Conservation (phyloP, 345 rosid genomes). For the Hevea brasiliensis region DNA sequence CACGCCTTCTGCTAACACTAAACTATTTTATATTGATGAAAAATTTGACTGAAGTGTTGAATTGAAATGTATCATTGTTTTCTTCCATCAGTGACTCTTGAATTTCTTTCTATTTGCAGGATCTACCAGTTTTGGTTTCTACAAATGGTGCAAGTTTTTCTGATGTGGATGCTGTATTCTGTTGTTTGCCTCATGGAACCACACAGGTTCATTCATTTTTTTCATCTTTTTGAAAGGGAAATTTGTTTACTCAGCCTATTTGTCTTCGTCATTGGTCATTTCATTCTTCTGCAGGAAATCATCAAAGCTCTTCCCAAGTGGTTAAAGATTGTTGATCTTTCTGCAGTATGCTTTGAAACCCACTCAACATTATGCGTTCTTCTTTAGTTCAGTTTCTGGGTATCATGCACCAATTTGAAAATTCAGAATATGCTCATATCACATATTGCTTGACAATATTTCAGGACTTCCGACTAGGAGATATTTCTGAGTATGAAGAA, state of each 20-base stretch:
- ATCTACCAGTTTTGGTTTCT: conserved; percentile 71
- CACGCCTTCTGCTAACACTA: background rate
- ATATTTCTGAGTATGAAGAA: conserved; percentile 78
- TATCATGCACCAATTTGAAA: background rate
- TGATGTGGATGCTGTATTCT: conserved; percentile 84
- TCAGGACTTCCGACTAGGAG: conserved; percentile 72
- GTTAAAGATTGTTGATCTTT: conserved; percentile 89
- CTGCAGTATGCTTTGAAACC: conserved; percentile 63
- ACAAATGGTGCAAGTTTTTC: conserved; percentile 79
- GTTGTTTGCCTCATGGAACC: conserved; percentile 99
- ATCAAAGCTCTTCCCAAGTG: conserved; percentile 69
- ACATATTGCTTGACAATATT: conserved; percentile 7
- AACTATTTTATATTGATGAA: too few relatives aligned
- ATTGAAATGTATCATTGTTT: too few relatives aligned
- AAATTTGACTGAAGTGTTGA: too few relatives aligned
- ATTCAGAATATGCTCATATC: conserved; percentile 16
- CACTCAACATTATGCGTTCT: background rate
- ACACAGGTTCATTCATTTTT: conserved; percentile 60
- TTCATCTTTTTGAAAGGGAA: background rate
- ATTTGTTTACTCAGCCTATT: background rate
- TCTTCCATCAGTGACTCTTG: conserved; percentile 11
- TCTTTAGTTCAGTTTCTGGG: conserved; percentile 7
- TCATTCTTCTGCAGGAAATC: conserved; percentile 57
- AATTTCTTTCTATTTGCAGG: conserved; percentile 42
- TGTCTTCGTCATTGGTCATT: background rate